Base-by-base conservation (phyloP, 2,329 filamentous ascomycete genomes). In the Arthrobotrys megalospora region DNA sequence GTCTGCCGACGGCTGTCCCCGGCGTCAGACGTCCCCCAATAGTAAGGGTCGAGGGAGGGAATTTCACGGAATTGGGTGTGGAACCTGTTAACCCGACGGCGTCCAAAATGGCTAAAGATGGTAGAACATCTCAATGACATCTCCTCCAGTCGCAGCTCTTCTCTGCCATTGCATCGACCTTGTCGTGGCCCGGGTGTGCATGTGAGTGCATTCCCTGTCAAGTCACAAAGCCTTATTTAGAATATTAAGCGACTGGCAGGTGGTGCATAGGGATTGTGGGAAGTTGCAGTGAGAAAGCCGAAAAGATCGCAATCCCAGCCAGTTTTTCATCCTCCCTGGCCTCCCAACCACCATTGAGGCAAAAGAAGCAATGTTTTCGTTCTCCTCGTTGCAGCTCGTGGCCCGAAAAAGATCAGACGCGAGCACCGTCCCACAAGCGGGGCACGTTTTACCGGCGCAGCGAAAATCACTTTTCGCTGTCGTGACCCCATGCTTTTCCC, bases 131-230 rank as follows among this genome's bases (percentile, higher is more conserved):
- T 45, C 47, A 60, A 64, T 65, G 62, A 67, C 70, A 67, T 68
- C 70, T 66, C 63, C 63, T 67, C 70, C 63, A 68, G 70, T 55
- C 60, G 53, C 47, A n/a, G 62, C 52, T 62, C 63, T 63, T 43
- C 62, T 62, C 68, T 73, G 32, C 60, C 65, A 58, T 60, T 62
- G 47, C 64, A 67, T 45, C 64, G 36, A 52, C 55, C 65, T 43
- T 76, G 72, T 65, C 32, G 28, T 58, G 47, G 28, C 70, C 67
- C 68, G 50, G 67, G 75, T 78, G 75, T 72, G 67, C 75, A 78
- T 78, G 75, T 72, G 75, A 78, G 75, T 63, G 45, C 67, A 68
- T 78, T 78, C 75, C 75, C 67, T 72, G 75, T 78, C 75, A 78
- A 72, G 71, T 78, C 75, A 71, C 75, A 72, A 63, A 67, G 52